phyloP scores from a whole-genome alignment of 1,139 yeast genomes.

The Entelexis paramagnoliae region DNA sequence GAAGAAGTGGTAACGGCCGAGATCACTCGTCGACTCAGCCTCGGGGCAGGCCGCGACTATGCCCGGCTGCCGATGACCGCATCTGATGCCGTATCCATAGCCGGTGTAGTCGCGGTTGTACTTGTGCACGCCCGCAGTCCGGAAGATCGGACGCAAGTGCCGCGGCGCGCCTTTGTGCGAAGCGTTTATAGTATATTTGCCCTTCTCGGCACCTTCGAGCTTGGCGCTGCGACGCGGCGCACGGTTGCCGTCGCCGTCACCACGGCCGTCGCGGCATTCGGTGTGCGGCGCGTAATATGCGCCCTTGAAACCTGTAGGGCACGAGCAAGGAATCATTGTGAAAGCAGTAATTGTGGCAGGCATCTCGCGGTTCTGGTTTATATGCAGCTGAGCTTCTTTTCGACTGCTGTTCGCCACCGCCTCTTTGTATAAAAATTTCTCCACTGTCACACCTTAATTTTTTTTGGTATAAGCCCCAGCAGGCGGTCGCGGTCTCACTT shows the following conservation, averaged over 20 bases:
- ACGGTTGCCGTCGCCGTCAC: no score
- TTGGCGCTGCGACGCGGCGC: no score
- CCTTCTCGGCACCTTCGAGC: no score
- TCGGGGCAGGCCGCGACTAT: neutral
- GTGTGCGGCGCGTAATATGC: neutral
- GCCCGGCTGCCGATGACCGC: no score
- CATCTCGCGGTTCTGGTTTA: neutral
- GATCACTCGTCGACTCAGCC: neutral
- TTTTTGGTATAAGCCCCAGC: neutral
- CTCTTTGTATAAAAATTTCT: neutral
- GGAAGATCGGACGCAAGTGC: no score
- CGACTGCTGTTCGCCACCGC: neutral
- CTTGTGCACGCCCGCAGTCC: neutral
- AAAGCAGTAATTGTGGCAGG: neutral
- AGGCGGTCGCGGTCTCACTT: neutral
- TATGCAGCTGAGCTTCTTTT: neutral
- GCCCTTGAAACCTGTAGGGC: neutral
- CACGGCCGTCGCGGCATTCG: no score
- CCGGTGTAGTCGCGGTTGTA: neutral
- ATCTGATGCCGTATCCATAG: neutral
- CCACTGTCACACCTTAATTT: neutral
- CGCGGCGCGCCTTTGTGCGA: no score
- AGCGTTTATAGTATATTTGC: no score
- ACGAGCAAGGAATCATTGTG: neutral
- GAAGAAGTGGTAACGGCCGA: neutral